Evolutionary conservation across 2,329 filamentous ascomycete species (phyloP).

Genomic region (Drechslerella coelobrocha): DNA sequence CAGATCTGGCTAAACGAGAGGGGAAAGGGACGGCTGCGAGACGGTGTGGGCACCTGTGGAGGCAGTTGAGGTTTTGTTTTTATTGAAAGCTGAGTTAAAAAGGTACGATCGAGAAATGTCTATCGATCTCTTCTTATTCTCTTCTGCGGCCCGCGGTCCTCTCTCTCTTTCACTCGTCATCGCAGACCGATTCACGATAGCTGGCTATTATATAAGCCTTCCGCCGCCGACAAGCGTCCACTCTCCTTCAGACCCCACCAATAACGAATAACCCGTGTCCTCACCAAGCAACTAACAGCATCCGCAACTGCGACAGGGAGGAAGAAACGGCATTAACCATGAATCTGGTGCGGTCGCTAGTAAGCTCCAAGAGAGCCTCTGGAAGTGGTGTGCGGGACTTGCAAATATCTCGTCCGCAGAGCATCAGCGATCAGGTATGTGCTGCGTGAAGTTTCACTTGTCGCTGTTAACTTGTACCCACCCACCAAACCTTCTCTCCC

Average conservation of each 20-base stretch:
- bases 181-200: neutral
- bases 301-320: conserved; percentile 18
- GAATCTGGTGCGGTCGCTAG: conserved; percentile 49
- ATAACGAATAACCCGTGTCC: neutral
- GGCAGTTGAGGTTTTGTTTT: conserved; percentile 27
- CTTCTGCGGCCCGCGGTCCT: conserved; percentile 42
- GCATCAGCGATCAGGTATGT: conserved; percentile 40
- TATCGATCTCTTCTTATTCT: conserved; percentile 15
- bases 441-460: conserved; percentile 7
- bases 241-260: neutral
- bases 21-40: conserved; percentile 31
- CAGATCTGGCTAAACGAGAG: conserved; percentile 33
- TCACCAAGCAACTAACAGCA: conserved; percentile 9
- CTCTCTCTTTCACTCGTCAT: conserved; percentile 12
- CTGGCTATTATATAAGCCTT: neutral
- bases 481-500: too few species aligned
- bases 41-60: conserved; percentile 25
- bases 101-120: conserved; percentile 25
- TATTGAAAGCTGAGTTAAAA: conserved; percentile 46
- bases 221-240: neutral
- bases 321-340: conserved; percentile 15
- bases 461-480: conserved; percentile 9
- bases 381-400: conserved; percentile 29
- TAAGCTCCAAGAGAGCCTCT: conserved; percentile 41
- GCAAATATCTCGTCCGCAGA: conserved; percentile 43